Evolutionary conservation across 495 filamentous ascomycete species (phyloP).

Genomic region (Ramalina peruviana): DNA sequence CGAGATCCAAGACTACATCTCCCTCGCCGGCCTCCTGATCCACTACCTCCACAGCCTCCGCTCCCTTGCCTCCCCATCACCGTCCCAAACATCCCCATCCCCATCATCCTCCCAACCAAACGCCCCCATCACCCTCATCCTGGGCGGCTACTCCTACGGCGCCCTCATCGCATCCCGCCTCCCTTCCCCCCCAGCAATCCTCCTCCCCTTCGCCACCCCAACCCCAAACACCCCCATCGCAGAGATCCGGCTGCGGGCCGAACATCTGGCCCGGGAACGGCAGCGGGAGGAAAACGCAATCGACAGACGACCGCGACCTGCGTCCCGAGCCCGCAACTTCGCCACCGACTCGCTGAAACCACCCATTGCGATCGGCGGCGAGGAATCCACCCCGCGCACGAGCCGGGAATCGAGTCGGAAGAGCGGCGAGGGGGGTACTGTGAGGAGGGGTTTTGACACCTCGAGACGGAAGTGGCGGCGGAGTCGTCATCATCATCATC

Average conservation of each 20-base stretch:
- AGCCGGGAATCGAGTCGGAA: slow-evolving; percentile 9
- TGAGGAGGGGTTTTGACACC: slow-evolving; percentile 15
- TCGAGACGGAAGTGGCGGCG: slow-evolving; percentile 3
- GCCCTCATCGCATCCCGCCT: slow-evolving; percentile 64
- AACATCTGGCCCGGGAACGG: slow-evolving; percentile 33
- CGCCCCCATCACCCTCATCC: slow-evolving; percentile 29
- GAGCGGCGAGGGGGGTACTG: slow-evolving; percentile 8
- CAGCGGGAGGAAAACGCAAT: slow-evolving; percentile 19
- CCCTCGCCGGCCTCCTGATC: slow-evolving; percentile 62
- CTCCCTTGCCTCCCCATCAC: not conserved
- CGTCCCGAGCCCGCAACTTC: not conserved
- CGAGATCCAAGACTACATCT: slow-evolving; percentile 68
- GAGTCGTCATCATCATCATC: not conserved
- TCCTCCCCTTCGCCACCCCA: slow-evolving; percentile 41
- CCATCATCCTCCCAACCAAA: not conserved
- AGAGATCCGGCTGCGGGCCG: slow-evolving; percentile 54
- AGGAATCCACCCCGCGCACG: slow-evolving; percentile 9
- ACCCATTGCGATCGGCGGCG: slow-evolving; percentile 9
- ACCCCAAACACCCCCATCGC: slow-evolving; percentile 37
- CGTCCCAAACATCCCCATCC: not conserved
- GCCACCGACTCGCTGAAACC: not conserved
- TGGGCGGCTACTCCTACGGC: slow-evolving; percentile 88
- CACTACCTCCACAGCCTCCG: slow-evolving; percentile 45
- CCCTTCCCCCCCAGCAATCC: slow-evolving; percentile 43
- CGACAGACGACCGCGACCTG: slow-evolving; percentile 19